A percentile compares a stretch with the other conserved stretches of the same genome.
These are phyloP conservation scores for Kregervanrija delftensis DNA, from an alignment of 805 yeast species.

Conservation along the genomic window DNA sequence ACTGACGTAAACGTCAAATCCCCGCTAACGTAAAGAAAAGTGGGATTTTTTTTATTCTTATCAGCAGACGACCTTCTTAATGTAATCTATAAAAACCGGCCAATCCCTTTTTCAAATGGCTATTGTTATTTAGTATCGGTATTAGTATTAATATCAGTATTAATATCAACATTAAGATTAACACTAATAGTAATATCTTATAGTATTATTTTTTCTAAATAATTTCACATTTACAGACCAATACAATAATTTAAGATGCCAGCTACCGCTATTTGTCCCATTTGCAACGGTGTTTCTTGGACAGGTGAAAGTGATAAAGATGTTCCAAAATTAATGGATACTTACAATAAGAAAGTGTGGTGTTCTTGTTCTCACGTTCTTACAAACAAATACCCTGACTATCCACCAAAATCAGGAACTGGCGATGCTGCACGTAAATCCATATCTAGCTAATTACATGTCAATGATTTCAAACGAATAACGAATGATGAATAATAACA, in stretches of 20 bases:
- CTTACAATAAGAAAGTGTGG: constrained; percentile 41
- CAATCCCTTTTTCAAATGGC: too few species aligned
- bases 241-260: constrained; percentile 20
- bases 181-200: not conserved
- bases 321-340: constrained; percentile 46
- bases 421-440: constrained; percentile 40
- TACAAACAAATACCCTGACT: constrained; percentile 32
- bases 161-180: not conserved
- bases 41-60: not conserved
- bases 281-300: constrained; percentile 50
- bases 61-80: too few species aligned
- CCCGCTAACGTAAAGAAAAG: not conserved
- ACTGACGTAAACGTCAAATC: not conserved
- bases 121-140: too few species aligned
- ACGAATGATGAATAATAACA: too few species aligned
- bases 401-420: constrained; percentile 60
- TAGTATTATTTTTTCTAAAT: too few species aligned
- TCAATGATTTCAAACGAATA: not conserved
- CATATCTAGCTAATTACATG: constrained; percentile 2
- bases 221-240: too few species aligned
- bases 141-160: not conserved
- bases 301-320: constrained; percentile 48
- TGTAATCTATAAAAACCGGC: too few species aligned
- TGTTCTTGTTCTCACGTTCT: constrained; percentile 48
- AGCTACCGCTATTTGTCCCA: constrained; percentile 31